Evolutionary conservation across 139 green algal species (phyloP).

Genomic region (Chlorella sp.): DNA sequence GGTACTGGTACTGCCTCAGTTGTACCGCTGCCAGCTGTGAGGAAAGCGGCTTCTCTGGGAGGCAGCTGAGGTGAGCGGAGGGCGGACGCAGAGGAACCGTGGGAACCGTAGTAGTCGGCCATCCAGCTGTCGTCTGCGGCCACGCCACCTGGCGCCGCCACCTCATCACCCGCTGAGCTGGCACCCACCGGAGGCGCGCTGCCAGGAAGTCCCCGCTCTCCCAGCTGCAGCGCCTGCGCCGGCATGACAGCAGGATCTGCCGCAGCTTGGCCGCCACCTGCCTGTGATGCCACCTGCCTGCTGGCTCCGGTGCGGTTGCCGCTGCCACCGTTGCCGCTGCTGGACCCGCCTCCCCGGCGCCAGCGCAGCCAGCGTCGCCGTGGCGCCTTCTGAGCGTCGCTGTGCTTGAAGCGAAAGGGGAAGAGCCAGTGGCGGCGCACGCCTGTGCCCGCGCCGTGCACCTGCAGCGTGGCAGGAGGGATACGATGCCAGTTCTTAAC

Average conservation of each 20-base stretch:
- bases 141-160: not conserved
- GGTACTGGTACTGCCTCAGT: not conserved
- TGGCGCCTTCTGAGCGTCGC: not conserved
- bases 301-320: not conserved
- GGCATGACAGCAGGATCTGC: not conserved
- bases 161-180: not conserved
- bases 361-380: not conserved
- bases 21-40: not conserved
- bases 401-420: constrained; percentile 41
- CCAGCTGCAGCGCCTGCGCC: not conserved
- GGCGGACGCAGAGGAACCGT: not conserved
- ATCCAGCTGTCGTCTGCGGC: constrained; percentile 2
- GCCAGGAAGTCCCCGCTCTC: not conserved
- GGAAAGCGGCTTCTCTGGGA: not conserved
- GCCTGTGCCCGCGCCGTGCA: constrained; percentile 49
- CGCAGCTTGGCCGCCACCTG: not conserved
- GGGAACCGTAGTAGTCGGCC: not conserved
- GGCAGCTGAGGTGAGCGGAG: constrained; percentile 8
- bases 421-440: constrained; percentile 50
- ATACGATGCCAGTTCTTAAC: too few relatives aligned
- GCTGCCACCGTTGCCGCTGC: not conserved
- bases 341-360: too few relatives aligned
- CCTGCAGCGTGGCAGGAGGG: constrained; percentile 16
- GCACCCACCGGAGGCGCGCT: not conserved
- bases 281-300: not conserved